These are phyloP conservation scores for Strobilomyces echinocephalus DNA, from an alignment of 768 basidiomycete genomes.

Conservation along the genomic window DNA sequence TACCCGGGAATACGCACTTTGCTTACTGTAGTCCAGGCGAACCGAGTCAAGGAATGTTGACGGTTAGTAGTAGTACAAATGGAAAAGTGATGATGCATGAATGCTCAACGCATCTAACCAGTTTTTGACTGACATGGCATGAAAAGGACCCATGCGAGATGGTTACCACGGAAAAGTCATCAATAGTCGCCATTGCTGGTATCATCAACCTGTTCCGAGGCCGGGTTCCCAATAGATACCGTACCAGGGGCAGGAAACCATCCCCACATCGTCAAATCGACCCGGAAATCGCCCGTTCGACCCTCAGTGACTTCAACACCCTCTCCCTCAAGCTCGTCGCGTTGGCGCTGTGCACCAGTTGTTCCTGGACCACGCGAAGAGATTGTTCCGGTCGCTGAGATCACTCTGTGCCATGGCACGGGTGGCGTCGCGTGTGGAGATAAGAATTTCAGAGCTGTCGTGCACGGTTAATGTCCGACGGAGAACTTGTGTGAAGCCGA, in stretches of 20 bases:
- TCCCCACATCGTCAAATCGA: conserved; percentile 55
- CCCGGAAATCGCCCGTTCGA: conserved; percentile 51
- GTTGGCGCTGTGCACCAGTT: conserved; percentile 68
- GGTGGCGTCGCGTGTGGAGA: conserved; percentile 54
- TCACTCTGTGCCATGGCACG: conserved; percentile 79
- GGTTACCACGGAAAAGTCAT: neutral
- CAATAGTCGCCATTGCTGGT: neutral
- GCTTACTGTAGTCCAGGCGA: no score
- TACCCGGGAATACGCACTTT: no score
- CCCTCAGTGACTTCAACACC: conserved; percentile 69
- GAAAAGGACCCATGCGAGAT: no score
- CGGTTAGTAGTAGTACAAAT: no score
- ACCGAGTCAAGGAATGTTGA: no score
- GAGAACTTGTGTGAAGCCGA: conserved; percentile 2
- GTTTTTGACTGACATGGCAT: no score
- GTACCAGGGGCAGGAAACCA: conserved; percentile 55
- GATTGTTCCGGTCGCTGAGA: conserved; percentile 64
- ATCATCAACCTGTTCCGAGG: neutral
- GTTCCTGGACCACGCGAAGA: conserved; percentile 85
- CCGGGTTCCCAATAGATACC: conserved; percentile 15
- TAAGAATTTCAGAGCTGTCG: conserved; percentile 71
- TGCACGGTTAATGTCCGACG: neutral
- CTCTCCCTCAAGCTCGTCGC: conserved; percentile 72
- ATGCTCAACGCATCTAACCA: no score
- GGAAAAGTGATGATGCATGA: no score